Evolutionary conservation across 169 alveolate species (phyloP).

Genomic region (Plasmodium vinckei): DNA sequence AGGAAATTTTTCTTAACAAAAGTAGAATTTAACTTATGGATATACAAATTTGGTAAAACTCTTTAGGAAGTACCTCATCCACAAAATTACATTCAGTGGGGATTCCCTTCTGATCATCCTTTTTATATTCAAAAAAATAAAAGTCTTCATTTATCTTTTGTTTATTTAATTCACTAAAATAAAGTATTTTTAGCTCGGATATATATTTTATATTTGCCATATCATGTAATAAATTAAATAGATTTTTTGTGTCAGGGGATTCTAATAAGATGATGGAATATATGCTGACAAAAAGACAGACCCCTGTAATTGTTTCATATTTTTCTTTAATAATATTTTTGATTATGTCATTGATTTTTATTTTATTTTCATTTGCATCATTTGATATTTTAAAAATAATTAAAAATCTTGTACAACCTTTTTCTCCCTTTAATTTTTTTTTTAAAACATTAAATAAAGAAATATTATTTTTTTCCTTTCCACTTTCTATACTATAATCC

Average conservation of each 20-base stretch:
- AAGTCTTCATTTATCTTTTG: slow-evolving; percentile 29
- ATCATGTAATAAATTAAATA: slow-evolving; percentile 12
- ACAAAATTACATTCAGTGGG: slow-evolving; percentile 28
- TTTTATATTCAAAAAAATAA: slow-evolving; percentile 33
- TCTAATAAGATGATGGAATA: slow-evolving; percentile 46
- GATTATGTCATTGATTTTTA: slow-evolving; percentile 1
- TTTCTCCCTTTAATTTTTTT: slow-evolving; percentile 61
- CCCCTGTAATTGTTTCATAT: slow-evolving; percentile 26
- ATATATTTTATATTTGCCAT: slow-evolving; percentile 3
- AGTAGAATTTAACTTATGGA: not conserved
- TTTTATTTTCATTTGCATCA: slow-evolving; percentile 12
- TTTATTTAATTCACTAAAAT: slow-evolving; percentile 54
- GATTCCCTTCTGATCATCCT: slow-evolving; percentile 27
- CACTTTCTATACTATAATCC: slow-evolving; percentile 63
- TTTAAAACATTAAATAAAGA: slow-evolving; percentile 41
- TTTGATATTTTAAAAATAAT: slow-evolving; percentile 37
- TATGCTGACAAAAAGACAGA: slow-evolving; percentile 19
- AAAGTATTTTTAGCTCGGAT: slow-evolving; percentile 5
- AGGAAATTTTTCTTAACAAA: not conserved
- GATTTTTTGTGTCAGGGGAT: slow-evolving; percentile 12
- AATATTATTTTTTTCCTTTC: slow-evolving; percentile 60
- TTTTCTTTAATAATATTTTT: slow-evolving; percentile 9
- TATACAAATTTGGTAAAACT: not conserved
- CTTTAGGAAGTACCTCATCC: slow-evolving; percentile 8
- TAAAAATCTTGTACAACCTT: slow-evolving; percentile 27